These are phyloP conservation scores for Hericium coralloides DNA, from an alignment of 768 basidiomycete genomes.

Conservation along the genomic window DNA sequence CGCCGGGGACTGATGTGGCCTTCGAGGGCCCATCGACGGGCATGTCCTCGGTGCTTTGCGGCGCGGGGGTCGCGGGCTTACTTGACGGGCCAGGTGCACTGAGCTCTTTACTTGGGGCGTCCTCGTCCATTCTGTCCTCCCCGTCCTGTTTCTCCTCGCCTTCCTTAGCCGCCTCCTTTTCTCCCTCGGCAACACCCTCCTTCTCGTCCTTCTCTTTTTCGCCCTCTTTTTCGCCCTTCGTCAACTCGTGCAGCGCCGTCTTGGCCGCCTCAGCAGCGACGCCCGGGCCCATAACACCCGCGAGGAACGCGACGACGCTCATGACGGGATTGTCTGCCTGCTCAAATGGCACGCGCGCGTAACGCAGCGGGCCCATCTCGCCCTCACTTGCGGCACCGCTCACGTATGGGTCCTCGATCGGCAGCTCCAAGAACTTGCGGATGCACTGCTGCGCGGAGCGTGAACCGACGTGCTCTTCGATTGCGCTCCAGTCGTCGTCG, in stretches of 20 bases:
- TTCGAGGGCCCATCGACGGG: slow-evolving; percentile 37
- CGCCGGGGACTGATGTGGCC: slow-evolving; percentile 21
- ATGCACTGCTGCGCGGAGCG: slow-evolving; percentile 92
- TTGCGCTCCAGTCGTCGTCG: slow-evolving; percentile 91
- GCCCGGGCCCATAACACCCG: slow-evolving; percentile 82
- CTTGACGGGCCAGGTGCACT: slow-evolving; percentile 8
- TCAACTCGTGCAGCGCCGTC: slow-evolving; percentile 75
- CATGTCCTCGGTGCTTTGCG: slow-evolving; percentile 30
- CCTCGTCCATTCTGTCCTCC: slow-evolving; percentile 20
- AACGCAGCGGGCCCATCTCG: slow-evolving; percentile 66
- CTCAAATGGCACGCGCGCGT: slow-evolving; percentile 80
- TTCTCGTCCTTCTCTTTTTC: slow-evolving; percentile 18
- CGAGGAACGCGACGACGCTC: slow-evolving; percentile 77
- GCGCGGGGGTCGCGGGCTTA: slow-evolving; percentile 11
- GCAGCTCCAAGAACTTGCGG: slow-evolving; percentile 88
- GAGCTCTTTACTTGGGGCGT: slow-evolving; percentile 1
- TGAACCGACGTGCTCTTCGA: slow-evolving; percentile 91
- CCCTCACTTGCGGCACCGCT: slow-evolving; percentile 44
- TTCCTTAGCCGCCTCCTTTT: slow-evolving; percentile 22
- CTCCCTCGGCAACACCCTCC: slow-evolving; percentile 19
- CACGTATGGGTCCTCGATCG: slow-evolving; percentile 93
- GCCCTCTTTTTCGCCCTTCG: slow-evolving; percentile 40
- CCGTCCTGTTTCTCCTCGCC: slow-evolving; percentile 19
- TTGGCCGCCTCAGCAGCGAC: slow-evolving; percentile 94
- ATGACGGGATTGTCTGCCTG: slow-evolving; percentile 97